Evolutionary conservation across 352 stramenopile genomes (phyloP), one percentile per base, ranked within the genome.

Genomic region (Peronospora farinosa): DNA sequence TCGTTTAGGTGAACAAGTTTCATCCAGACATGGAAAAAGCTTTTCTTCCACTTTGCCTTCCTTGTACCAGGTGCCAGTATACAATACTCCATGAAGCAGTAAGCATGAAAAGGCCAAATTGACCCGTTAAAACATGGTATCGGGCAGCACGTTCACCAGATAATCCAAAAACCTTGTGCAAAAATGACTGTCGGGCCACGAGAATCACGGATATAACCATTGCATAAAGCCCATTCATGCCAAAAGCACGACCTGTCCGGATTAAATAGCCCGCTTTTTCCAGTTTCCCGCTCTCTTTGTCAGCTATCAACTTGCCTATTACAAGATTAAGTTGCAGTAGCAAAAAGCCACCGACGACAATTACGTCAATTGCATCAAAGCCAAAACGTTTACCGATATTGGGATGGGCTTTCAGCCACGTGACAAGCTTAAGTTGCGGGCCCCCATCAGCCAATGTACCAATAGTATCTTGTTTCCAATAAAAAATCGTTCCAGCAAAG

Each of bases 221-320:
- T 3, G 66, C 49, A 23, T 80, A 82, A 7, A 82, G 63, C 7
- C 70, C 79, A 51, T 88, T 90, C 73, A 86, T 85, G 27, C 79
- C 79, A 11, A 88, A 65, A 0, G 71, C 64, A n/a, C 73, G 60
- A 3, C 59, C 73, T 12, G 65, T 63, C n/a, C 77, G 74, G 17
- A 72, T 56, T 23, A 84, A 23, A 41, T 72, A 51, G 2, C 76
- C 76, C 13, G 64, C 48, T 60, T 84, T 87, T 4, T 74, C 72
- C 36, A 90, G 47, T 60, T 88, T 88, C 7, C 76, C 79, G 15
- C 52, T 83, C 39, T 72, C 69, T 17, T 71, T 55, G 57, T 90
- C 78, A 33, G 83, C 75, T 12, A 85, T 43, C 40, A 90, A 54
- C 47, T 86, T 88, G 7, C 78, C 72, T 2, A 73, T 61, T 5